Conservation (phyloP, 225 moss, liverwort and hornwort species). For the Physcomitrium patens region DNA sequence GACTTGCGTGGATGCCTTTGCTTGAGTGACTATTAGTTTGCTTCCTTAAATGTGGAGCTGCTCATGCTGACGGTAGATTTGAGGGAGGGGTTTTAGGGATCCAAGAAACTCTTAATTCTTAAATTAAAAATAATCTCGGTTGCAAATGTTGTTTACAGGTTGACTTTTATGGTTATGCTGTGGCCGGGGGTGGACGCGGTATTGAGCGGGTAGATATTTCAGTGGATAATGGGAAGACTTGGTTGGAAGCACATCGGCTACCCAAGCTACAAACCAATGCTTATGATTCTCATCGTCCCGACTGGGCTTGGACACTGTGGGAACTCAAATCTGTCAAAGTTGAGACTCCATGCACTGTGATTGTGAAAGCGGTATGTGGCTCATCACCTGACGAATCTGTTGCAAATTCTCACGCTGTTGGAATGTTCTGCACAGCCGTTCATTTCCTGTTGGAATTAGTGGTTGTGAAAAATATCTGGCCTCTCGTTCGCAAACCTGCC, state of each 20-base stretch:
- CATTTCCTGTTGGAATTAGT: background rate
- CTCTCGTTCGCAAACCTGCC: background rate
- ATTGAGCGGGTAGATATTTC: slow-evolving; percentile 84
- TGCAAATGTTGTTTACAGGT: slow-evolving; percentile 47
- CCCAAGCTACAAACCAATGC: slow-evolving; percentile 39
- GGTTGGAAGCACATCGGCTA: slow-evolving; percentile 62
- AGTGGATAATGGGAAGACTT: slow-evolving; percentile 60
- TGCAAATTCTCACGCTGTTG: slow-evolving; percentile 8
- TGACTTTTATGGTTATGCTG: slow-evolving; percentile 67
- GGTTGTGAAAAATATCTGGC: background rate
- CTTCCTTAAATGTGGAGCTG: background rate
- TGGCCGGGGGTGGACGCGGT: slow-evolving; percentile 71
- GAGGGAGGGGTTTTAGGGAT: slow-evolving; percentile 40
- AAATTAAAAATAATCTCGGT: slow-evolving; percentile 2
- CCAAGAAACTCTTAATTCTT: slow-evolving; percentile 14
- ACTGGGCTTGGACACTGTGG: slow-evolving; percentile 85
- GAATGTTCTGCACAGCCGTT: background rate
- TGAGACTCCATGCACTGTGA: slow-evolving; percentile 50
- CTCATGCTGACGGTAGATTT: background rate
- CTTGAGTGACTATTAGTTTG: background rate
- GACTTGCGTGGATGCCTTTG: background rate
- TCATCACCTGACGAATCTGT: slow-evolving; percentile 1
- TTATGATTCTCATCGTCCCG: slow-evolving; percentile 39
- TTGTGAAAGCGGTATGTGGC: slow-evolving; percentile 74
- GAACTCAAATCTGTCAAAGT: slow-evolving; percentile 57